Evolutionary conservation across 1,284 basidiomycete species (phyloP).

Genomic region (Pseudozyma sp.): DNA sequence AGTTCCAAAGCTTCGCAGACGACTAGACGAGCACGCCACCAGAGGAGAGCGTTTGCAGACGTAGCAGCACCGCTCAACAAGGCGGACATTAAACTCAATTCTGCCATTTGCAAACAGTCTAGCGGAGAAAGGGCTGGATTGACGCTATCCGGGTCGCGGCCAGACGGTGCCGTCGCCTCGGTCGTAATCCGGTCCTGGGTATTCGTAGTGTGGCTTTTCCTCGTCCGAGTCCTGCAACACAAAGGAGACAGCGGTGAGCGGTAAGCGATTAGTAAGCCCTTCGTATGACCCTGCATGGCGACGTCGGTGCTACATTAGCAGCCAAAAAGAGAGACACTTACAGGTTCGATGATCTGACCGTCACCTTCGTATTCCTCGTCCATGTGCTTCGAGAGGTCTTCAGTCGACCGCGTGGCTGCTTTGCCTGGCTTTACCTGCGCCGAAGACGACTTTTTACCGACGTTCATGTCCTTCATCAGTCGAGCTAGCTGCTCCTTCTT

Average conservation of each 20-base stretch:
- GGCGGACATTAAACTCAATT: too few relatives aligned
- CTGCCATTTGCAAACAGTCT: too few relatives aligned
- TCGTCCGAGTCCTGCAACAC: constrained; percentile 59
- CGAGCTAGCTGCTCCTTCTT: constrained; percentile 78
- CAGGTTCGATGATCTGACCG: constrained; percentile 66
- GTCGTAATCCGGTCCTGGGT: constrained; percentile 53
- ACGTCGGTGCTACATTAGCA: neutral
- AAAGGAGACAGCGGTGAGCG: neutral
- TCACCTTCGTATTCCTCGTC: constrained; percentile 65
- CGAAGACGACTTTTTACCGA: constrained; percentile 33
- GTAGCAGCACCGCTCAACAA: too few relatives aligned
- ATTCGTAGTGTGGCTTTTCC: constrained; percentile 56
- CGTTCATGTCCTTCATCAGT: constrained; percentile 86
- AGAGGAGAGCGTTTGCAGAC: too few relatives aligned
- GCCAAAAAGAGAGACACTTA: constrained; percentile 18
- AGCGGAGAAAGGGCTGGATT: neutral
- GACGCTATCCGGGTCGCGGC: constrained; percentile 36
- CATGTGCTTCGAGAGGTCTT: constrained; percentile 42
- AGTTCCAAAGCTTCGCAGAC: too few relatives aligned
- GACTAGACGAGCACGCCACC: too few relatives aligned
- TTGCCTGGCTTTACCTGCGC: constrained; percentile 1
- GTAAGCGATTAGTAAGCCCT: neutral
- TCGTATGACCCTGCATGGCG: neutral
- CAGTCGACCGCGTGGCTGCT: constrained; percentile 19
- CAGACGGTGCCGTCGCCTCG: constrained; percentile 53